phyloP scores from a whole-genome alignment of 352 stramenopile genomes.

The Pythium angustatum region DNA sequence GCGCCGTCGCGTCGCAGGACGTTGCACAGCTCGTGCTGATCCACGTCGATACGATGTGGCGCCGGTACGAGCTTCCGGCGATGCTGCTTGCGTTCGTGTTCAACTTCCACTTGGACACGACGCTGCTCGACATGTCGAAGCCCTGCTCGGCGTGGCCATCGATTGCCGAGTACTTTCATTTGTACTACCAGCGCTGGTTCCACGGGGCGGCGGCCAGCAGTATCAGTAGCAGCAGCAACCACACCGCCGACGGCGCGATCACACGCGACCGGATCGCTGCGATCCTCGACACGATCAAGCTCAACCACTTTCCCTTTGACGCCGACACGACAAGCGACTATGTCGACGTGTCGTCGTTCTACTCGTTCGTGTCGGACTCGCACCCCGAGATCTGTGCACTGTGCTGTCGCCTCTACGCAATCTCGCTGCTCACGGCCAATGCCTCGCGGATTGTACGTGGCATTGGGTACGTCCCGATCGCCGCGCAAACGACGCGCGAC shows the following conservation, averaged over 20 bases:
- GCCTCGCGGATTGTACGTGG: slow-evolving; percentile 55
- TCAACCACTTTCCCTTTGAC: slow-evolving; percentile 77
- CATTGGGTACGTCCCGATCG: slow-evolving; percentile 61
- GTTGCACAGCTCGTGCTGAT: slow-evolving; percentile 50
- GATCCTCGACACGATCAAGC: slow-evolving; percentile 64
- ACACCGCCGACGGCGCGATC: slow-evolving; percentile 23
- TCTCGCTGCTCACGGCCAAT: slow-evolving; percentile 60
- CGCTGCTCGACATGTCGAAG: slow-evolving; percentile 53
- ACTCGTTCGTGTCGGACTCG: slow-evolving; percentile 81
- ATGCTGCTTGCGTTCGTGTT: slow-evolving; percentile 82
- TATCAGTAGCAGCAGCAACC: not conserved
- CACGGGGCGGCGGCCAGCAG: not conserved
- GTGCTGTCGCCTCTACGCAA: slow-evolving; percentile 73
- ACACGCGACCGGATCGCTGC: slow-evolving; percentile 39
- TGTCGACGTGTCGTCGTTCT: slow-evolving; percentile 80
- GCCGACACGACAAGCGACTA: slow-evolving; percentile 71
- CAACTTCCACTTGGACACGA: slow-evolving; percentile 73
- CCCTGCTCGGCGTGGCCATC: slow-evolving; percentile 51
- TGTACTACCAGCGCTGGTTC: slow-evolving; percentile 78
- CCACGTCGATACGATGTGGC: slow-evolving; percentile 65
- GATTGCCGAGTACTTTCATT: slow-evolving; percentile 61
- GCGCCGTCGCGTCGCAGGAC: slow-evolving; percentile 5
- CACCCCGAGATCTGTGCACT: slow-evolving; percentile 78
- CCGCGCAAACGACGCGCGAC: slow-evolving; percentile 49
- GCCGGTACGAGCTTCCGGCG: slow-evolving; percentile 65